Base-by-base conservation (phyloP, 345 rosid genomes). In the Aquilaria malaccensis region DNA sequence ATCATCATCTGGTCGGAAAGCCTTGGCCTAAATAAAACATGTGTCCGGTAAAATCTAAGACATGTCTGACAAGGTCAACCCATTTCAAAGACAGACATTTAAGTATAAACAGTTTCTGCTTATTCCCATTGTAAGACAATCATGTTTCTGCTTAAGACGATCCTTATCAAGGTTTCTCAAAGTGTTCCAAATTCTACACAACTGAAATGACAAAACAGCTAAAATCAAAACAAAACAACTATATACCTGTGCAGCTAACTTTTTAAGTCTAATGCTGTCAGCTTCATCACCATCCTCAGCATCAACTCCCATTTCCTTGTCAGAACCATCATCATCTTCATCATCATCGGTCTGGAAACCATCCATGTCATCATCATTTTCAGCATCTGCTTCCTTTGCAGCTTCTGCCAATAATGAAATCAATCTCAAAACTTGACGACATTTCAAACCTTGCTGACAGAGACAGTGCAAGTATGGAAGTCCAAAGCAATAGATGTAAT, bases 281-380 rank as follows among this genome's bases (percentile, higher is more conserved):
- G 89, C 95, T 79, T 86, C 97, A 79, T 94, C 99, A 49, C 93
- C 98, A 70, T 95, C 98, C 79, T 86, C 97, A 13, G 79, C 82
- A 74, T 91, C 96, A 59, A 75, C 85, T 59, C 96, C 97, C 97
- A 95, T 95, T 70, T 91, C 99, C 70, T 80, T 87, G 72, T 91
- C 99, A 68, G 91, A 90, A 60, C 74, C 95, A 72, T 88, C 95
- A 68, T 95, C 97, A 15, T 85, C 89, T 29, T 85, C 88, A 6
- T 94, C 99, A 50, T 88, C 97, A 74, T 91, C 96, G 52, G 87
- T 86, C 62, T 79, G 82, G 70, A 87, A 88, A 71, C 99, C 96
- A 77, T 91, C 93, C 91, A 88, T 95, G 51, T 87, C 91, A 77
- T 81, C 96, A 69, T 88, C 96, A 77, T 82, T 89, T 70, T 81